Conservation (phyloP, 2,329 filamentous ascomycete genomes). For the Cladosporium sp. region DNA sequence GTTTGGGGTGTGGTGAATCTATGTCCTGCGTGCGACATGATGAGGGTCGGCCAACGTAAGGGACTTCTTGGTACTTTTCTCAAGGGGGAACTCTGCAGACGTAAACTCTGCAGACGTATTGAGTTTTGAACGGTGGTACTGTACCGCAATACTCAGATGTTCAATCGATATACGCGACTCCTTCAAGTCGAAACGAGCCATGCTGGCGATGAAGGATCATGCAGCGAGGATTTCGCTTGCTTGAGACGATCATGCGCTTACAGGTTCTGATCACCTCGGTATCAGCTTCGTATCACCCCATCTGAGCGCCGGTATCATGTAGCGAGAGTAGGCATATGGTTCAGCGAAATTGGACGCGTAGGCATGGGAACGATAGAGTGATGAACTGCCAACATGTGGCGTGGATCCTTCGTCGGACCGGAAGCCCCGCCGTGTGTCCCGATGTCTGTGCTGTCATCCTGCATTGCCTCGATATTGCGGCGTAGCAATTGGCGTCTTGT, state of each 20-base stretch:
- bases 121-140: not conserved
- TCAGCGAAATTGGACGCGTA: not conserved
- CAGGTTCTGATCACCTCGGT: not conserved
- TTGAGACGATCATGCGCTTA: not conserved
- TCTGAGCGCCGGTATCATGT: not conserved
- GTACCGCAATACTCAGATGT: not conserved
- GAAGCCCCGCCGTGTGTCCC: not conserved
- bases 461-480: not conserved
- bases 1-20: not conserved
- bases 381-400: not conserved
- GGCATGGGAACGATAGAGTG: not conserved
- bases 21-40: not conserved
- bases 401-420: not conserved
- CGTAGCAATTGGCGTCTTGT: not conserved
- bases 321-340: not conserved
- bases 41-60: not conserved
- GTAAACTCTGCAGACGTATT: not conserved
- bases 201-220: not conserved
- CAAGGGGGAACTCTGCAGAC: not conserved
- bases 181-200: not conserved
- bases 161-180: not conserved
- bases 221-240: not conserved
- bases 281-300: not conserved
- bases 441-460: constrained; percentile 8
- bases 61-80: no score